A percentile compares a stretch with the other conserved stretches of the same genome.
These are phyloP conservation scores for Zygosaccharomyces siamensis DNA, from an alignment of 805 yeast species.

Conservation along the genomic window DNA sequence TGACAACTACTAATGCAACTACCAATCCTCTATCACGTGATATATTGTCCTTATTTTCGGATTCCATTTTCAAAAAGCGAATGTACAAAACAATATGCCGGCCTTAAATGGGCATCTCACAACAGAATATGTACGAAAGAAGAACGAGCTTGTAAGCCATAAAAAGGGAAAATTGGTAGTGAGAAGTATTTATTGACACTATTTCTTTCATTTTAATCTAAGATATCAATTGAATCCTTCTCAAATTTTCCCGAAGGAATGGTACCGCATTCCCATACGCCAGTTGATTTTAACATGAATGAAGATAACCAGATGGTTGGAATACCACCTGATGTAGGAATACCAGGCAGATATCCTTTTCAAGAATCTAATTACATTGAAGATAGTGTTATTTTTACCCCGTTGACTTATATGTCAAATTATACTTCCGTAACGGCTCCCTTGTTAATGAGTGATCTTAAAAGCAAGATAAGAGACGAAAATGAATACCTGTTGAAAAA, in stretches of 20 bases:
- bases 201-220: too few relatives aligned
- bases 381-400: neutral
- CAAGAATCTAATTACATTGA: neutral
- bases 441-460: conserved; percentile 2
- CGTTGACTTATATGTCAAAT: conserved; percentile 15
- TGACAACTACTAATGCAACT: too few relatives aligned
- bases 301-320: neutral
- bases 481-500: conserved; percentile 17
- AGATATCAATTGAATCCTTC: too few relatives aligned
- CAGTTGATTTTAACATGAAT: neutral
- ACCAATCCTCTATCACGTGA: neutral
- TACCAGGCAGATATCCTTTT: neutral
- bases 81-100: neutral
- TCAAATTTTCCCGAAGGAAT: neutral
- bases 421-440: conserved; percentile 13
- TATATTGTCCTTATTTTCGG: neutral
- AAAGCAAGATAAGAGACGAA: conserved; percentile 7
- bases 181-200: too few relatives aligned
- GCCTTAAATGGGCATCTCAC: neutral
- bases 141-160: neutral
- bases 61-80: neutral
- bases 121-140: neutral
- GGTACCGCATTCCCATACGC: neutral
- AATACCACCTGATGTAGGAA: neutral
- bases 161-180: neutral